Evolutionary conservation across 176 grass and related monocot species (phyloP).

Genomic region (Triticum timopheevii): DNA sequence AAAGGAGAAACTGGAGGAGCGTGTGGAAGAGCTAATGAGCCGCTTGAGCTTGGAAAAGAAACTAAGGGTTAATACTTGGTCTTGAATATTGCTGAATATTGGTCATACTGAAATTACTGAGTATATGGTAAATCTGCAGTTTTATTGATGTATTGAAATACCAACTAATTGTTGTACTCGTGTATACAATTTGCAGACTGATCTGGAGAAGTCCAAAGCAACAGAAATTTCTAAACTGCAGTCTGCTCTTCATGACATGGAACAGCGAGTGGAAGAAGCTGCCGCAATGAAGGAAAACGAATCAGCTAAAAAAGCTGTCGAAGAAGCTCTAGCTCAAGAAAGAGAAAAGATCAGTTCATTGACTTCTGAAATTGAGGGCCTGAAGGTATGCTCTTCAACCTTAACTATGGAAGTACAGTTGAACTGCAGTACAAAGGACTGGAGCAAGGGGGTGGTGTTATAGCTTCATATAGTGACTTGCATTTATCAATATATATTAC

Average conservation of each 20-base stretch:
- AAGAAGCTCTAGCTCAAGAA: conserved; percentile 72
- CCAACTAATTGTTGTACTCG: conserved; percentile 5
- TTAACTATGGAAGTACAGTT: conserved; percentile 1
- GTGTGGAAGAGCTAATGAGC: conserved; percentile 68
- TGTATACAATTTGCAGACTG: conserved; percentile 51
- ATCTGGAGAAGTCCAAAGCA: conserved; percentile 71
- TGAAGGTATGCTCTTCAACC: conserved; percentile 44
- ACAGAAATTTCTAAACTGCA: conserved; percentile 67
- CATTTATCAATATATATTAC: conserved; percentile 4
- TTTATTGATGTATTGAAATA: conserved; percentile 28
- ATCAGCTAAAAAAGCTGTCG: conserved; percentile 68
- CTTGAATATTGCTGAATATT: conserved; percentile 24
- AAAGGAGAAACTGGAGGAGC: conserved; percentile 83
- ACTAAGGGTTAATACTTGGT: conserved; percentile 50
- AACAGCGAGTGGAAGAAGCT: conserved; percentile 58
- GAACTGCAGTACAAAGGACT: background rate
- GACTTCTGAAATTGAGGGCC: conserved; percentile 52
- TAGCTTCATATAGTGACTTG: background rate
- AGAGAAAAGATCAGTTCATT: conserved; percentile 68
- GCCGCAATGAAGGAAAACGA: conserved; percentile 59
- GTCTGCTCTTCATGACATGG: conserved; percentile 58
- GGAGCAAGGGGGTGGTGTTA: background rate
- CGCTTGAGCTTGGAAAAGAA: conserved; percentile 57
- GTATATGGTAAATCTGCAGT: background rate
- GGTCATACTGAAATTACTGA: conserved; percentile 2